Evolutionary conservation across 106 monocot genomes (phyloP), one percentile per base, ranked within the genome.

Genomic region (Allium cepa): DNA sequence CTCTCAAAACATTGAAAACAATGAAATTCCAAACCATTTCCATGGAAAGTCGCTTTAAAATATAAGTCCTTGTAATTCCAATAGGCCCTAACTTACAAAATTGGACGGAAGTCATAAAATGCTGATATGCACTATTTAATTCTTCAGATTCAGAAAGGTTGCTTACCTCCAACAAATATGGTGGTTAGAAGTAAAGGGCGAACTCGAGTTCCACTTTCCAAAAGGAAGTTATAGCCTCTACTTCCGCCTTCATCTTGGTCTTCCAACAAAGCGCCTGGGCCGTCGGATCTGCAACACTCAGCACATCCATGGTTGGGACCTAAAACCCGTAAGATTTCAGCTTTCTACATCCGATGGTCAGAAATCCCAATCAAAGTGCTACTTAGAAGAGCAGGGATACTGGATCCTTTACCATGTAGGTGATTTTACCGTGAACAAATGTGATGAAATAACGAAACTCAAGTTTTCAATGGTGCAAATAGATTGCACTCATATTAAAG

Each of bases 401-500:
- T 84, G 84, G 84, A 73, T 79, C 17, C 68, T 65, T 22, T 65
- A 77, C 72, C 76, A 73, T 61, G 84, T 80, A 10, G 84, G 84
- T 11, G 77, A 84, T 70, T 84, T 84, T 49, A 73, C 68, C 4
- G 79, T 66, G 14, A 53, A 46, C 1, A 70, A 52, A 7, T 62
- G 65, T 0, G 36, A 49, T 9, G n/a, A 26, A 5, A 58, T 79
- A 5, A 79, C 62, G 11, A 84, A 73, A n/a, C 48, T 84, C 8
- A 84, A 77, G 73, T 85, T 81, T 65, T 85, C 85, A 8, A 85
- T 85, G 85, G 71, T 58, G 36, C 85, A 85, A 27, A 85, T 85
- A 46, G 85, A 85, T 61, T 85, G 85, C 49, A 85, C 85, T 0
- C 85, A 85, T 47, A 85, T 81, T 22, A 81, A 85, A 69, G 85